Conservation (phyloP, 2,329 filamentous ascomycete species). For the Thelonectria rubi region DNA sequence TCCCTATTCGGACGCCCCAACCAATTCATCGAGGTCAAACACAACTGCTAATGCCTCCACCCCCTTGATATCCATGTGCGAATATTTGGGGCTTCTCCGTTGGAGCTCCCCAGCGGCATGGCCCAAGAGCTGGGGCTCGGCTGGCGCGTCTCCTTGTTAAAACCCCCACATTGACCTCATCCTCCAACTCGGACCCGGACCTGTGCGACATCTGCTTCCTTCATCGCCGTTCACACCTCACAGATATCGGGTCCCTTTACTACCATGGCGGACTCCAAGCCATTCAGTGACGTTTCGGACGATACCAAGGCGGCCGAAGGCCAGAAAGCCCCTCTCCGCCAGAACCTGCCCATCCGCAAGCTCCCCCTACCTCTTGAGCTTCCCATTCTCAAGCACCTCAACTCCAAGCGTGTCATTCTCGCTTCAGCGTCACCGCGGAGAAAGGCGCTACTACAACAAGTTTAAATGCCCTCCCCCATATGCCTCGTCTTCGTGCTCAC, state of each 20-base stretch:
- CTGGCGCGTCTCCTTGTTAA: conserved; percentile 31
- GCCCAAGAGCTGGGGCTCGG: conserved; percentile 29
- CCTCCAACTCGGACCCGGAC: conserved; percentile 23
- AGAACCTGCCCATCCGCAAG: conserved; percentile 51
- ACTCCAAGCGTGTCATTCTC: conserved; percentile 83
- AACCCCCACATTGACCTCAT: conserved; percentile 42
- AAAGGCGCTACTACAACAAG: conserved; percentile 80
- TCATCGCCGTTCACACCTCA: conserved; percentile 5
- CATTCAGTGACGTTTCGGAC: conserved; percentile 53
- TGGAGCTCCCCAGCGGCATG: conserved; percentile 24
- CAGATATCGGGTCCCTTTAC: conserved; percentile 7
- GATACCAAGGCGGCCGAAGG: conserved; percentile 55
- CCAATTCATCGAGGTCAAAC: background rate
- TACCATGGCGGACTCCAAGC: conserved; percentile 44
- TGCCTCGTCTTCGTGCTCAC: conserved; percentile 18
- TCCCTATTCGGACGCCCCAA: background rate
- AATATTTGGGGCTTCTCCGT: background rate
- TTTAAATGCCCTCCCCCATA: conserved; percentile 43
- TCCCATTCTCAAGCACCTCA: conserved; percentile 79
- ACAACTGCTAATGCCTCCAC: background rate
- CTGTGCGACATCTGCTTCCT: conserved; percentile 22
- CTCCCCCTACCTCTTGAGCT: conserved; percentile 77
- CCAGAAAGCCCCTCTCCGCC: conserved; percentile 44
- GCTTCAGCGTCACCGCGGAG: conserved; percentile 89
- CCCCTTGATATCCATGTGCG: background rate